Evolutionary conservation across 495 filamentous ascomycete species (phyloP), one percentile per base, ranked within the genome.

Genomic region (Aspergillus cavernicola): DNA sequence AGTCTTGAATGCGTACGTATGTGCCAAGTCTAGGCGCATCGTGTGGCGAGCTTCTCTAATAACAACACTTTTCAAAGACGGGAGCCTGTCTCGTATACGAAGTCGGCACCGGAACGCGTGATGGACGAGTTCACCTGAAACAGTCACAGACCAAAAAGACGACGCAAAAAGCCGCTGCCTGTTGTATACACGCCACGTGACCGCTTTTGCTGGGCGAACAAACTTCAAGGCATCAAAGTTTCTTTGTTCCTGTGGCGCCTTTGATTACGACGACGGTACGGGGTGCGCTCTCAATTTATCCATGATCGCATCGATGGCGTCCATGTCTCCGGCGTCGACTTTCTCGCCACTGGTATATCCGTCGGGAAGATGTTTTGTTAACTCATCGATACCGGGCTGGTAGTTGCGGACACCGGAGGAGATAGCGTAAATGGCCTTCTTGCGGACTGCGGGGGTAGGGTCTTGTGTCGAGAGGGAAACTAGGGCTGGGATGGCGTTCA

Each of bases 401-500:
- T 86, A 92, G 66, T 98, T 98, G 65, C 93, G 80, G 22, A 88
- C 79, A 1, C 79, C 87, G 18, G 81, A 88, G 50, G 89, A 95
- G 15, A 98, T 75, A 22, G 95, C 95, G 62, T 87, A 89, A 22
- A 95, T 74, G 10, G 90, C 87, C 76, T 96, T 97, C 65, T 87
- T 83, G 59, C 92, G 80, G n/a, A 91, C 85, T 32, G 70, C 74
- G 33, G 78, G 69, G 64, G 85, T 80, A 1, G 67, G 57, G 52
- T 86, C 86, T 37, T 73, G 66, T 8, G 79, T 73, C 13, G 87
- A 82, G 40, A 96, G 63, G 10, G 75, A 69, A 6, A 89, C 82
- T 15, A 97, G 76, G 33, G 66, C 80, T 41, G 84, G 77, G 11
- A 97, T 73, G 7, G 81, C 89, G 18, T 86, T 88, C 39, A 88